Conservation (phyloP, 2,329 filamentous ascomycete species). For the Pestalotiopsis sp. region DNA sequence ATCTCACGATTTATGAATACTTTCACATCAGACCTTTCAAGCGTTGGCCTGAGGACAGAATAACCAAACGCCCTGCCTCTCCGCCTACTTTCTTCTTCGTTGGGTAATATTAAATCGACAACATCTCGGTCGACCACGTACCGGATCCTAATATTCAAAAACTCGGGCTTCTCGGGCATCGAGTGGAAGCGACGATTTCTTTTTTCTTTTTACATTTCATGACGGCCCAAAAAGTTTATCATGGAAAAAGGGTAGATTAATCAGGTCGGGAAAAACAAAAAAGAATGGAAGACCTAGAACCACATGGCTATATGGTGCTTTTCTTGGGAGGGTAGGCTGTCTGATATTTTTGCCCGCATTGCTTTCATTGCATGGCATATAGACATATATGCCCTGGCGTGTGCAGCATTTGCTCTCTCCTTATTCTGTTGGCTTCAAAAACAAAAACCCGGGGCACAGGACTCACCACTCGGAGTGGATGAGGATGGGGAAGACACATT, state of each 20-base stretch:
- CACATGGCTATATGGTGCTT: constrained; percentile 4
- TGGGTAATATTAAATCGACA: neutral
- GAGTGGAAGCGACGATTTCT: neutral
- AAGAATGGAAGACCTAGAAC: neutral
- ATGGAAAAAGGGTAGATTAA: constrained; percentile 4
- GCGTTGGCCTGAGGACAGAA: neutral
- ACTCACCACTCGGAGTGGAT: neutral
- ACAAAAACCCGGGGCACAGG: neutral
- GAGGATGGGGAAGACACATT: neutral
- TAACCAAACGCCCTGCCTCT: neutral
- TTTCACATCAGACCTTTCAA: neutral
- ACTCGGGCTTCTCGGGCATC: neutral
- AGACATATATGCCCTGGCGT: constrained; percentile 2
- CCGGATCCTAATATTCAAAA: neutral
- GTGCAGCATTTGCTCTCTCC: constrained; percentile 8
- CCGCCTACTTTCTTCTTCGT: neutral
- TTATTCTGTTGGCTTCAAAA: neutral
- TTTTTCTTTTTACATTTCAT: neutral
- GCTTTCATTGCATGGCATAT: constrained; percentile 2
- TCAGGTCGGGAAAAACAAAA: neutral
- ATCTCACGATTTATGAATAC: constrained; percentile 9
- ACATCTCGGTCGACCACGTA: neutral
- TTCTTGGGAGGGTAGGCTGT: neutral
- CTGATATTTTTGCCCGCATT: constrained; percentile 8
- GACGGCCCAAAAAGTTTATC: constrained; percentile 7